Base-by-base conservation (phyloP, 345 rosid genomes). In the Draba incana region DNA sequence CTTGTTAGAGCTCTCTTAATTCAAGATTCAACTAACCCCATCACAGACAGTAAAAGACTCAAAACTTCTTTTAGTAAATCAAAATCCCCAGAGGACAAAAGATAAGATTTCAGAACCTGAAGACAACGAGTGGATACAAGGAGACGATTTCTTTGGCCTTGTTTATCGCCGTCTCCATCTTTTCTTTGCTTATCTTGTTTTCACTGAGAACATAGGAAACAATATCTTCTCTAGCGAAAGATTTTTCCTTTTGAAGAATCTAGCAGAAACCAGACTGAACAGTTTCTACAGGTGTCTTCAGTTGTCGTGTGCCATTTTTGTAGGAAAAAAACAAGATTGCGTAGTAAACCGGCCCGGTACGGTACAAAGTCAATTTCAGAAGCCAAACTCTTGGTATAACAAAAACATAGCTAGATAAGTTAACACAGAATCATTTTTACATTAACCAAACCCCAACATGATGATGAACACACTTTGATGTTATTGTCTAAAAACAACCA, bases 121-220 rank as follows among this genome's bases (percentile, higher is more conserved):
- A 89, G 62, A 89, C 85, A 30, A 87, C 84, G 30, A 82, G 89
- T 0, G 91, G 91, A 41, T 80, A 71, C 50, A 89, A 77, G 39
- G 86, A 53, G 25, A 83, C 84, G 51, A 86, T 75, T 71, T 81
- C 86, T 75, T 84, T 80, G 6, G 82, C 88, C 64, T 85, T 86
- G 74, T 67, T 66, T 44, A 77, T 57, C 25, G 79, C 88, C 72
- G 68, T 60, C 39, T 84, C 76, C 28, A 70, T 57, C 61, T 81
- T 84, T 78, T 82, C 78, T 57, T 81, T 75, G 77, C 61, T 84
- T 57, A 46, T 51, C 16, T 62, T 58, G 73, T 51, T 62, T 12
- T 75, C 82, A 73, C 86, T 83, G 10, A 86, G 10, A 86, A 51
- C 57, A 77, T 6, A 10, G 76, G 76, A 68, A 11, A 80, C 80